These are phyloP conservation scores for Flaveria trinervia DNA, from an alignment of 129 eudicot species.

Conservation along the genomic window DNA sequence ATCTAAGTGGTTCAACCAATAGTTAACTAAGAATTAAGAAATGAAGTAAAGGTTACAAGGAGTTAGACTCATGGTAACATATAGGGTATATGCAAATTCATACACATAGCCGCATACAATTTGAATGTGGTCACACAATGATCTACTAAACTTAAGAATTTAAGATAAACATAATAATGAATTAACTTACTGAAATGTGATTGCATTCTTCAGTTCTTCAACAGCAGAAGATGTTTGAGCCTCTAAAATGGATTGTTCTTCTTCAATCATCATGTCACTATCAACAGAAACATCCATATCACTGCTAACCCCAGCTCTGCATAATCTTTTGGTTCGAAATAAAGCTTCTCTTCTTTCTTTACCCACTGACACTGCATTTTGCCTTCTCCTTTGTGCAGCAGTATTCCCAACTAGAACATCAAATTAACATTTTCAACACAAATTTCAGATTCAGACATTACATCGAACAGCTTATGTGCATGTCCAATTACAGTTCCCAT, in stretches of 20 bases:
- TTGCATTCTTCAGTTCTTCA: slow-evolving; percentile 61
- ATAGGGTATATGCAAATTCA: not conserved
- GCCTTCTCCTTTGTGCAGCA: slow-evolving; percentile 81
- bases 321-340: slow-evolving; percentile 78
- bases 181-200: slow-evolving; percentile 65
- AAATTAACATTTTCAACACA: not conserved
- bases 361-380: slow-evolving; percentile 75
- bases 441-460: not conserved
- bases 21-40: no score
- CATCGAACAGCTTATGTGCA: slow-evolving; percentile 15
- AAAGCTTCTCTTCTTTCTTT: slow-evolving; percentile 89
- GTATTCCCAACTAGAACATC: slow-evolving; percentile 65
- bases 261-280: slow-evolving; percentile 76
- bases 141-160: not conserved
- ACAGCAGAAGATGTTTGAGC: slow-evolving; percentile 78
- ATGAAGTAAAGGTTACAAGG: no score
- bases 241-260: slow-evolving; percentile 80
- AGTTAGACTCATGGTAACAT: not conserved
- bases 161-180: not conserved
- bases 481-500: not conserved
- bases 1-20: no score
- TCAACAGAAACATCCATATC: slow-evolving; percentile 49
- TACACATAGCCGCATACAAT: not conserved
- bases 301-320: slow-evolving; percentile 72
- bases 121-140: not conserved